A percentile compares a stretch with the other conserved stretches of the same genome.
Evolutionary conservation across 371 early-diverging fungal species (phyloP).

Genomic region (Mucor circinelloides): DNA sequence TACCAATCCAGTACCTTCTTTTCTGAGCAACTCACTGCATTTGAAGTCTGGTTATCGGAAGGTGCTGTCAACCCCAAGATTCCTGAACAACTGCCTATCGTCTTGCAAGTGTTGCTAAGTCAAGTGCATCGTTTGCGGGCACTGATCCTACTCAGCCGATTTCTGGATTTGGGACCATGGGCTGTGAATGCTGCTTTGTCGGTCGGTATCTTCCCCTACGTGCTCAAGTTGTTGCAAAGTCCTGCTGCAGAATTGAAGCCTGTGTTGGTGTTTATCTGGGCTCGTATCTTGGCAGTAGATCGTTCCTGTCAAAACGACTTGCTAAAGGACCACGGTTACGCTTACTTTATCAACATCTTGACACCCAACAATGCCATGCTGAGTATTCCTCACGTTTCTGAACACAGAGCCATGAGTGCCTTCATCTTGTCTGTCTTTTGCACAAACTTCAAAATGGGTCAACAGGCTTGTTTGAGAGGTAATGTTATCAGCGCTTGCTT

Average conservation of each 20-base stretch:
- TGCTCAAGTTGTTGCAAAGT: conserved; percentile 92
- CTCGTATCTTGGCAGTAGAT: conserved; percentile 93
- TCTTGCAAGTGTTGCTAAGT: conserved; percentile 93
- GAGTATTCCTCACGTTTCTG: conserved; percentile 71
- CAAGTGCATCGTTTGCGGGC: conserved; percentile 95
- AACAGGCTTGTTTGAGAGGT: conserved; percentile 79
- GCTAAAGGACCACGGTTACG: conserved; percentile 89
- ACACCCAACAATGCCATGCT: conserved; percentile 74
- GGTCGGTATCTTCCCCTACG: conserved; percentile 97
- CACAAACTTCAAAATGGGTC: conserved; percentile 77
- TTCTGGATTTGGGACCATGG: conserved; percentile 94
- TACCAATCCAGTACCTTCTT: conserved; percentile 91
- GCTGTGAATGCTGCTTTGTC: conserved; percentile 92
- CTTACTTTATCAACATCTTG: conserved; percentile 91
- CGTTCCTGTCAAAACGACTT: conserved; percentile 87
- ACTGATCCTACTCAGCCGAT: conserved; percentile 86
- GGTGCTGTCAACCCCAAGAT: conserved; percentile 70
- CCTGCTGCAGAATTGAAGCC: conserved; percentile 94
- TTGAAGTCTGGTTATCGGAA: conserved; percentile 94
- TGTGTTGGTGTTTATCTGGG: conserved; percentile 96
- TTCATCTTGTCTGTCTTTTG: conserved; percentile 93
- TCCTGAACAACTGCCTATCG: conserved; percentile 94
- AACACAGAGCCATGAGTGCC: conserved; percentile 89
- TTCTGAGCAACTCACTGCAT: conserved; percentile 94
- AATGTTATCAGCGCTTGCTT: conserved; percentile 71